phyloP scores from a whole-genome alignment of 2,329 filamentous ascomycete genomes.

The Fusarium scirpi region DNA sequence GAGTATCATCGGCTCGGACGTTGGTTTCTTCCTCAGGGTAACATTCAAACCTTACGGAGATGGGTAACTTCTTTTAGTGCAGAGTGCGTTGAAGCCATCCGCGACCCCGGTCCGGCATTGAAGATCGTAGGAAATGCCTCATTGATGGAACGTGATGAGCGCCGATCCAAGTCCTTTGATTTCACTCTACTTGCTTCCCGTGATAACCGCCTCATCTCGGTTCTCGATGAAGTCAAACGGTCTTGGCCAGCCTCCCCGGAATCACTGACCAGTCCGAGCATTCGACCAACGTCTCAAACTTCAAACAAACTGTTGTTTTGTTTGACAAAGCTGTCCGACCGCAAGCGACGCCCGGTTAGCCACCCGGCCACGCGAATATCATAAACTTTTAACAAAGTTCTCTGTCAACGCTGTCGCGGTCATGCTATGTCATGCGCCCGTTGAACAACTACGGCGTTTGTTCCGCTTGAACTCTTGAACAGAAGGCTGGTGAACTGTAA shows the following conservation, averaged over 20 bases:
- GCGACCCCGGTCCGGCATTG: constrained; percentile 22
- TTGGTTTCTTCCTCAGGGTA: constrained; percentile 17
- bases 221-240: not conserved
- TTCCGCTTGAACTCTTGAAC: not conserved
- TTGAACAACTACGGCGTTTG: constrained; percentile 9
- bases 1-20: constrained; percentile 7
- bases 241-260: constrained; percentile 15
- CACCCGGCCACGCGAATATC: constrained; percentile 11
- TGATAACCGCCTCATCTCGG: not conserved
- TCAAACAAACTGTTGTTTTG: constrained; percentile 30
- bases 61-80: constrained; percentile 22
- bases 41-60: constrained; percentile 16
- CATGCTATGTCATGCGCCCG: not conserved
- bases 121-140: constrained; percentile 36
- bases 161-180: constrained; percentile 41
- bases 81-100: constrained; percentile 19
- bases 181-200: constrained; percentile 6
- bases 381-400: constrained; percentile 3
- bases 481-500: constrained; percentile 18
- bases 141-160: constrained; percentile 23
- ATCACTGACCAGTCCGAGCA: constrained; percentile 9
- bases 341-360: constrained; percentile 6
- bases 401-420: not conserved
- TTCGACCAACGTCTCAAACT: constrained; percentile 28
- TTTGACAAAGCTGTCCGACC: constrained; percentile 23